phyloP scores from a whole-genome alignment of 2,329 filamentous ascomycete genomes.

The Didymella sp. region DNA sequence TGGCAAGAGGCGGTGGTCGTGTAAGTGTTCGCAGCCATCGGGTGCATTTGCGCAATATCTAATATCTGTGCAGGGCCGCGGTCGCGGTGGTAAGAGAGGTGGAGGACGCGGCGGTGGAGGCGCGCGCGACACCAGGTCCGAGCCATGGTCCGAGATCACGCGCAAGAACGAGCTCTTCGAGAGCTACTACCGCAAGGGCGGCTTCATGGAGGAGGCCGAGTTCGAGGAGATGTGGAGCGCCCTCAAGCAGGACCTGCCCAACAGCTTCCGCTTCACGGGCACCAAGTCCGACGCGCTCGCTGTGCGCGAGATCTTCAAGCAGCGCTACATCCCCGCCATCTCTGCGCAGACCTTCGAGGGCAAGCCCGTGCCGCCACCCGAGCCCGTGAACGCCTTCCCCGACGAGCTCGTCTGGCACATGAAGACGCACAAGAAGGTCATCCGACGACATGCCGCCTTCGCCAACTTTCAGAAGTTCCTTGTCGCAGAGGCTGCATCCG shows the following conservation, averaged over 20 bases:
- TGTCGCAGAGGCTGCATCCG: constrained; percentile 94
- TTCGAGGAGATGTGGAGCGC: constrained; percentile 82
- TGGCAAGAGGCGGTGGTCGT: constrained; percentile 40
- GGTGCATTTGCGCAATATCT: constrained; percentile 18
- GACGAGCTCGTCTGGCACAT: constrained; percentile 96
- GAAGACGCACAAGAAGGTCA: constrained; percentile 95
- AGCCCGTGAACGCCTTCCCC: constrained; percentile 88
- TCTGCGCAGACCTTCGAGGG: constrained; percentile 84
- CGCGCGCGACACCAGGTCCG: constrained; percentile 39
- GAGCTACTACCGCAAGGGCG: constrained; percentile 75
- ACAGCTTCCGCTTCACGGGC: constrained; percentile 96
- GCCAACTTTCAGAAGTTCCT: constrained; percentile 96
- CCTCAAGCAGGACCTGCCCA: constrained; percentile 84
- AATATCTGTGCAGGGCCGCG: constrained; percentile 34
- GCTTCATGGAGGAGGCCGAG: constrained; percentile 79
- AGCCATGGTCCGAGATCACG: constrained; percentile 62
- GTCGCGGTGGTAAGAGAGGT: constrained; percentile 43
- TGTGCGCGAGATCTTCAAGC: constrained; percentile 86
- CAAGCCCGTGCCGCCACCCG: constrained; percentile 79
- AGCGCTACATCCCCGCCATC: constrained; percentile 90
- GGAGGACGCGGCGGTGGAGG: constrained; percentile 38
- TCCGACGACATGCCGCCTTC: constrained; percentile 93
- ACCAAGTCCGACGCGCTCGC: constrained; percentile 94
- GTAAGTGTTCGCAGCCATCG: constrained; percentile 27
- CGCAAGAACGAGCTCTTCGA: constrained; percentile 88